A percentile compares a stretch with the other conserved stretches of the same genome.
Conservation (phyloP, 345 rosid species). For the Xanthoceras sorbifolium region DNA sequence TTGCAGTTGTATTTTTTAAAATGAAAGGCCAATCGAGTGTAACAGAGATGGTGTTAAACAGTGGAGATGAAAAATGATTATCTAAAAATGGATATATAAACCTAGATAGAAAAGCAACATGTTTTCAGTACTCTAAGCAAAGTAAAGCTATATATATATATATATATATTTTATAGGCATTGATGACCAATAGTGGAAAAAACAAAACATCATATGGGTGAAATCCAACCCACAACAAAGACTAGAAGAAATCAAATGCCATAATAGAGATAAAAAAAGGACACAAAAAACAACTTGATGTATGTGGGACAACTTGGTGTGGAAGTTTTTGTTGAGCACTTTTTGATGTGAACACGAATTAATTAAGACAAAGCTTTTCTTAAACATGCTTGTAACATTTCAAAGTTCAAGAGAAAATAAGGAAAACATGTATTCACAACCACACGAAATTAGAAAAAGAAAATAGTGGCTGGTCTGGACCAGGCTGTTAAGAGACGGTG, state of each 20-base stretch:
- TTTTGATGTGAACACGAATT: conserved; percentile 1
- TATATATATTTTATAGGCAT: neutral
- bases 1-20: too few relatives aligned
- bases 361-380: neutral
- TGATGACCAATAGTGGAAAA: neutral
- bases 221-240: neutral
- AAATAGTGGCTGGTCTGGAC: neutral
- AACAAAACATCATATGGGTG: neutral
- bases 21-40: too few relatives aligned
- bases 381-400: neutral
- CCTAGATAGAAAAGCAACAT: neutral
- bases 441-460: neutral
- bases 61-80: neutral
- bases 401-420: neutral
- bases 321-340: neutral
- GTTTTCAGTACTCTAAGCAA: neutral
- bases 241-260: neutral
- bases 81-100: too few relatives aligned
- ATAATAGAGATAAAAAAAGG: neutral
- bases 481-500: conserved; percentile 9
- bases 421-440: conserved; percentile 4
- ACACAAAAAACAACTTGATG: neutral
- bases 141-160: neutral
- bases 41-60: too few relatives aligned
- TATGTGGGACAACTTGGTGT: neutral